Base-by-base conservation (phyloP, 495 filamentous ascomycete species). In the Aspergillus nidulans region DNA sequence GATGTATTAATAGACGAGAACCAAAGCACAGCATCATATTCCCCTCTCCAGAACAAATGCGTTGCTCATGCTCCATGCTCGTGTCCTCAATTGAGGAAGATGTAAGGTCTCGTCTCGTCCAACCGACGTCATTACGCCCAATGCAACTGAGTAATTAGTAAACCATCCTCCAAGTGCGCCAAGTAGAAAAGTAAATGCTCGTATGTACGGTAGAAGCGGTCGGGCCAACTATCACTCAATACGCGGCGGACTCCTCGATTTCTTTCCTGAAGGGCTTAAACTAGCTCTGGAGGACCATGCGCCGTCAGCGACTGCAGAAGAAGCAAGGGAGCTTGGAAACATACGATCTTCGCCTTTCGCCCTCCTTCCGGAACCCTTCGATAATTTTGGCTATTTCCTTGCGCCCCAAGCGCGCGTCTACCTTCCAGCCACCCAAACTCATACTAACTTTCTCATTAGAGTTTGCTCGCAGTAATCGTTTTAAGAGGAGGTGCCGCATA, bases 341-440 rank as follows among this genome's bases (percentile, higher is more conserved):
- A 74, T 74, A 89, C 85, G 86, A 88, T 72, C 90, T 77, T 57
- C 91, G 73, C 57, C 85, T 77, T 65, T 91, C 87, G 20, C 89
- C 91, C 69, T 96, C 90, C 68, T 89, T 88, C 30, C 90, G 76
- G 61, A 90, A 81, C 4, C 73, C 82, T 56, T 96, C 89, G 47
- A 96, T 92, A 24, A 91, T 89, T 65, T 80, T 85, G 53, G 92
- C 70, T 79, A 99, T 97, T 63, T 95, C 88, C 70, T 91, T 95
- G 52, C 94, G 70, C 15, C 86, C 87, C 2, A 81, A 81, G 10
- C 63, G 61, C 9, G 90, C 89, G 76, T 97, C 88, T 32, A 97
- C 80, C 58, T 83, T 78, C 62, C 86, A 87, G 12, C 86, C 86
- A 0, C 81, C 85, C 77, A 99, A 86, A 57, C 85, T 91, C 92